phyloP scores from a whole-genome alignment of 345 rosid genomes.

The Acer saccharum region DNA sequence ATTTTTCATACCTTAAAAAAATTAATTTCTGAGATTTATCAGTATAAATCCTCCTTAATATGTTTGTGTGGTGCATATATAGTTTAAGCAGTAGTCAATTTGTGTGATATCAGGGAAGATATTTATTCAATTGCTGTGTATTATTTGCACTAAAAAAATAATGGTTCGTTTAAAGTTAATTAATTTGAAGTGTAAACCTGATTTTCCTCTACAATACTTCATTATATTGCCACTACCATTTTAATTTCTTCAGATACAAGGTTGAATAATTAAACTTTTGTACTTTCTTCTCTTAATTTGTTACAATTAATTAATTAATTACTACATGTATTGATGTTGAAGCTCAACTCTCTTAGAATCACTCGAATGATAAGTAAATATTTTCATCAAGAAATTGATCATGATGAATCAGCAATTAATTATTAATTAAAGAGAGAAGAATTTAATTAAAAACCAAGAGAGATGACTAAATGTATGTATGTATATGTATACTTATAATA shows the following conservation, averaged over 20 bases:
- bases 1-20: too few species aligned
- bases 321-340: background rate
- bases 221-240: background rate
- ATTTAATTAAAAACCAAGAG: background rate
- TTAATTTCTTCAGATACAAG: conserved; percentile 6
- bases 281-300: background rate
- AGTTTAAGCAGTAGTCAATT: conserved; percentile 3
- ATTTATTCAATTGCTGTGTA: background rate
- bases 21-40: too few species aligned
- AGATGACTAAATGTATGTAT: background rate
- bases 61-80: too few species aligned
- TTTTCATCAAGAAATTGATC: conserved; percentile 7
- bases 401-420: background rate
- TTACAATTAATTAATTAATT: background rate
- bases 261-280: conserved; percentile 5
- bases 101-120: conserved; percentile 8
- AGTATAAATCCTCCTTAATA: too few species aligned
- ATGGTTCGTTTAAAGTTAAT: conserved; percentile 4
- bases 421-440: background rate
- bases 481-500: background rate
- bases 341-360: background rate
- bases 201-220: conserved; percentile 28
- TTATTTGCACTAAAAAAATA: background rate
- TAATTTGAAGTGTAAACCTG: conserved; percentile 27
- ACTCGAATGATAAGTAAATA: background rate